Conservation (phyloP, 768 basidiomycete species). For the Dacryopinax spathularia region DNA sequence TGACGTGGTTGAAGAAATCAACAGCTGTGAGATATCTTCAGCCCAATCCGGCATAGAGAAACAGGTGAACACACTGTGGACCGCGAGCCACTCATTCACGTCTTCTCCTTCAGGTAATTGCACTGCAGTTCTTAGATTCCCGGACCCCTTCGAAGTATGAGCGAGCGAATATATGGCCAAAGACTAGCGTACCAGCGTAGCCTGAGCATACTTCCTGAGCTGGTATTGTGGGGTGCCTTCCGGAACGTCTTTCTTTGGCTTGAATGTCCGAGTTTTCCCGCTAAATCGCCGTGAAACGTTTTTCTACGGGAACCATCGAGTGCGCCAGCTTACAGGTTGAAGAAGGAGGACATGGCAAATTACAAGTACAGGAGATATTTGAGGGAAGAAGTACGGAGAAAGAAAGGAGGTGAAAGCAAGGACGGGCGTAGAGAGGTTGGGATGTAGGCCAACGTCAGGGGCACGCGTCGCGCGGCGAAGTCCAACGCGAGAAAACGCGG, state of each 20-base stretch:
- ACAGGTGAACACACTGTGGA: slow-evolving; percentile 56
- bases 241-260: slow-evolving; percentile 85
- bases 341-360: slow-evolving; percentile 64
- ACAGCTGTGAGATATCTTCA: slow-evolving; percentile 55
- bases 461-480: not conserved
- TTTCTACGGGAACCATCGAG: not conserved
- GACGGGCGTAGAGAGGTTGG: not conserved
- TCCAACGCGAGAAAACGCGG: too few species aligned
- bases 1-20: slow-evolving; percentile 98
- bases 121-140: slow-evolving; percentile 84
- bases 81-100: slow-evolving; percentile 96
- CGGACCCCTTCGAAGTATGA: slow-evolving; percentile 55
- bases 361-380: not conserved
- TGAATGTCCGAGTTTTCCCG: slow-evolving; percentile 88
- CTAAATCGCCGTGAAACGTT: slow-evolving; percentile 25
- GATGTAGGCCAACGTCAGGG: not conserved
- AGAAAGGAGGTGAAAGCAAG: not conserved
- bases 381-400: not conserved
- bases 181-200: slow-evolving; percentile 53
- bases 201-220: slow-evolving; percentile 91
- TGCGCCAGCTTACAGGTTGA: slow-evolving; percentile 50
- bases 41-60: not conserved
- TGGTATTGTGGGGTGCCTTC: slow-evolving; percentile 98
- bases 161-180: not conserved
- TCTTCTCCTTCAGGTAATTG: slow-evolving; percentile 95